Percentiles rank a stretch among this genome's conserved stretches.
phyloP scores from a whole-genome alignment of 495 filamentous ascomycete species.

The Articulospora tetracladia region DNA sequence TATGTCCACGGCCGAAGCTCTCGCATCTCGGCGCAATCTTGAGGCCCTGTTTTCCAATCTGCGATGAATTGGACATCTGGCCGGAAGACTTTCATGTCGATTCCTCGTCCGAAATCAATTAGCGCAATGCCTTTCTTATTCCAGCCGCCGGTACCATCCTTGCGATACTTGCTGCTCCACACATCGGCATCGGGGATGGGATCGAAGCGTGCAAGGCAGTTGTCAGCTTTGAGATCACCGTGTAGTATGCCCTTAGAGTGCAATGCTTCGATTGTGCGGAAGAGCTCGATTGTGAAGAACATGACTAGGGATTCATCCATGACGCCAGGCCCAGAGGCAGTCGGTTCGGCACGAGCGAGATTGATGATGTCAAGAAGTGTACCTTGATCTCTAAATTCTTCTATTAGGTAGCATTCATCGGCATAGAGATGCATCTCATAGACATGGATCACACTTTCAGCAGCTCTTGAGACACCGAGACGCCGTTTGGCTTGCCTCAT shows the following conservation, averaged over 20 bases:
- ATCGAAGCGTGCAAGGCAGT: constrained; percentile 85
- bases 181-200: constrained; percentile 39
- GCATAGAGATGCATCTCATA: constrained; percentile 86
- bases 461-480: constrained; percentile 62
- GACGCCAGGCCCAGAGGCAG: constrained; percentile 44
- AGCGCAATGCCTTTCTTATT: constrained; percentile 70
- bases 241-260: constrained; percentile 80
- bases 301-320: constrained; percentile 88
- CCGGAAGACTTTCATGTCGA: constrained; percentile 84
- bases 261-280: constrained; percentile 84
- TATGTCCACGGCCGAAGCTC: constrained; percentile 92
- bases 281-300: constrained; percentile 91
- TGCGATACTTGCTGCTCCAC: constrained; percentile 51
- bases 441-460: constrained; percentile 71
- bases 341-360: constrained; percentile 65
- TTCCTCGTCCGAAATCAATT: constrained; percentile 92
- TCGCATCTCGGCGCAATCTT: constrained; percentile 92
- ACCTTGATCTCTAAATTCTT: constrained; percentile 85
- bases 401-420: constrained; percentile 78
- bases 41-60: constrained; percentile 81
- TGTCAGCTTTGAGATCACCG: constrained; percentile 93
- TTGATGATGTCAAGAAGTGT: constrained; percentile 93
- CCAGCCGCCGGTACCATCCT: constrained; percentile 76
- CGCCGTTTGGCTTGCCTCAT: constrained; percentile 77
- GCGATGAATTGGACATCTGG: constrained; percentile 83